Base-by-base conservation (phyloP, 169 alveolate genomes). In the Cryptosporidium xiaoi region DNA sequence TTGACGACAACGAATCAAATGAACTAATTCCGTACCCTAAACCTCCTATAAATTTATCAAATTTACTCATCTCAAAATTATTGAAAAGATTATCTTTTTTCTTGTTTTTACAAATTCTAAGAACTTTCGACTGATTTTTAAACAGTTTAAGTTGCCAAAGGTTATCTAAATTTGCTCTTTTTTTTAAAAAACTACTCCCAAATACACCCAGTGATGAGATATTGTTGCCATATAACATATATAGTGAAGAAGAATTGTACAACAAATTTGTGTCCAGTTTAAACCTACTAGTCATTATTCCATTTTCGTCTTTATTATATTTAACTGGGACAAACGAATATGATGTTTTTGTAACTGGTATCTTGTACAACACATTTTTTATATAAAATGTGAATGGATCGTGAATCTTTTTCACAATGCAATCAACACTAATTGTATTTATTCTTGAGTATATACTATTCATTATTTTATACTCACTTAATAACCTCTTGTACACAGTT, bases 11-110 rank as follows among this genome's bases (percentile, higher is more conserved):
- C 8, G 69, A 44, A 46, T 77, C 87, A 77, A 77, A 62, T 27
- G 87, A 77, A 24, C 62, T 48, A 18, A 29, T 16, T 15, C 87
- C 87, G 36, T 77, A 77, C 44, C 87, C 87, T 40, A 77, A 62
- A 12, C 53, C 34, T 12, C 87, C 87, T 15, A 77, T 77, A 77
- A 60, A 77, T 12, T 55, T 62, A 60, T 77, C 87, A 33, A 77
- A 24, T 18, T 58, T 56, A 8, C 33, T 56, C 58, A 50, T 40
- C 4, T 77, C 64, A 34, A 77, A 58, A 24, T 77, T 56, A 7
- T 62, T 48, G 18, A 1, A 10, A 46, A 40, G 24, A 1, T 40
- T 48, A 40, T 62, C 36, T 31, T 40, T 60, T n/a, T 46, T 56
- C 15, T 15, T 62, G 33, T 69, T 16, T 51, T 51, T 69, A 34